Conservation (phyloP, 176 grass and related monocot species). For the Oryza punctata region DNA sequence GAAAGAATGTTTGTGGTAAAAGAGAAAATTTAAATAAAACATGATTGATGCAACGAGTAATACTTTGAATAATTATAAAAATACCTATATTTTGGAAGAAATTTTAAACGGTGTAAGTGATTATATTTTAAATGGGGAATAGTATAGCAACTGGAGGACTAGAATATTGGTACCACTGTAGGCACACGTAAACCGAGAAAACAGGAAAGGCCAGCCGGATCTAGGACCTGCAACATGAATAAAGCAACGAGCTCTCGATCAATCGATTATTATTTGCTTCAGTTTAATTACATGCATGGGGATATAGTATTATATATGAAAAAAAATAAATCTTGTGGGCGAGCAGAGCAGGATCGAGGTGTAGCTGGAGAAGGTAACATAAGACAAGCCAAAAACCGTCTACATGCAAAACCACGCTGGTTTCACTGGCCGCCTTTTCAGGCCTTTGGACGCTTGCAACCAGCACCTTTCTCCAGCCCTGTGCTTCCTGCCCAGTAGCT, state of each 20-base stretch:
- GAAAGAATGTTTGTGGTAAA: no score
- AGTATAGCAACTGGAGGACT: no score
- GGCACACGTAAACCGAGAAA: background rate
- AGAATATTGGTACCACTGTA: no score
- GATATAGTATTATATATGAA: no score
- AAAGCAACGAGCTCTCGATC: background rate
- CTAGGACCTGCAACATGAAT: background rate
- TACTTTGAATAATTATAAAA: no score
- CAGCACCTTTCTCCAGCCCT: background rate
- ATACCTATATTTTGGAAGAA: no score
- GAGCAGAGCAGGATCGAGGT: background rate
- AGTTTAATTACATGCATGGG: no score
- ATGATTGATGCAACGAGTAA: no score
- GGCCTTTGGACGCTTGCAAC: slow-evolving; percentile 20
- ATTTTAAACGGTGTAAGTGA: no score
- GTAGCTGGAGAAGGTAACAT: background rate
- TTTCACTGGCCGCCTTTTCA: slow-evolving; percentile 20
- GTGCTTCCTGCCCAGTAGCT: background rate
- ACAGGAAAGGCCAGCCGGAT: slow-evolving; percentile 17
- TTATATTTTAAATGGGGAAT: no score
- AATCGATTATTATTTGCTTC: no score
- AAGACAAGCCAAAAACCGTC: slow-evolving; percentile 38
- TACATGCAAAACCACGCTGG: slow-evolving; percentile 11
- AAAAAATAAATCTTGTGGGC: slow-evolving; percentile 22
- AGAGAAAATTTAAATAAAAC: no score